phyloP scores from a whole-genome alignment of 805 yeast genomes.

The Lipomyces mesembrius region DNA sequence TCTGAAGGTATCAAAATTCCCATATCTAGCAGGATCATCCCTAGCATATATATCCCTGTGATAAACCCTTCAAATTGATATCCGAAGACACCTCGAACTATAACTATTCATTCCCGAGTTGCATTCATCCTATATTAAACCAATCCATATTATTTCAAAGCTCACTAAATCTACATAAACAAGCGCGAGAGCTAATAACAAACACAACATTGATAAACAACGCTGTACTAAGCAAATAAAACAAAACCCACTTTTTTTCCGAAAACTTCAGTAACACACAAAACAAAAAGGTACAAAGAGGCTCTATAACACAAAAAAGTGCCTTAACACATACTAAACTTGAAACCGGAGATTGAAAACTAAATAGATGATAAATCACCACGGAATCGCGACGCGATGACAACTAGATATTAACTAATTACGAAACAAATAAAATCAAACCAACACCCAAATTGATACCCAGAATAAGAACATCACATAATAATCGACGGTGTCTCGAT shows the following conservation, averaged over 20 bases:
- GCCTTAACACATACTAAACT: background rate
- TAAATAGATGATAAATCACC: no score
- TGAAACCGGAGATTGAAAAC: background rate
- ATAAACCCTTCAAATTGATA: no score
- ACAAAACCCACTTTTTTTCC: background rate
- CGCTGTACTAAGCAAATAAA: background rate
- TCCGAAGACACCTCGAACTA: no score
- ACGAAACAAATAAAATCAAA: background rate
- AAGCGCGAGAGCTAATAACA: background rate
- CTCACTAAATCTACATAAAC: background rate
- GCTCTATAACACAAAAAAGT: background rate
- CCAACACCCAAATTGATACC: background rate
- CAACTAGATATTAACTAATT: background rate
- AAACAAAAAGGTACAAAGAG: background rate
- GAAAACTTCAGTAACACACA: background rate
- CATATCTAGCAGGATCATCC: no score
- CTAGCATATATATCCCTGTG: no score
- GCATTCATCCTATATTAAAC: background rate
- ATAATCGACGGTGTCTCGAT: constrained; percentile 98
- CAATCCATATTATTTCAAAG: background rate
- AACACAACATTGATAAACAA: background rate
- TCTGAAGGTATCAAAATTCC: no score
- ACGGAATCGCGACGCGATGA: background rate
- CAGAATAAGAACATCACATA: constrained; percentile 61
- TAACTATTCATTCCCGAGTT: background rate